Percentiles rank a stretch among this genome's conserved stretches.
Conservation (phyloP, 495 filamentous ascomycete species). For the Beverwykella pulmonaria region DNA sequence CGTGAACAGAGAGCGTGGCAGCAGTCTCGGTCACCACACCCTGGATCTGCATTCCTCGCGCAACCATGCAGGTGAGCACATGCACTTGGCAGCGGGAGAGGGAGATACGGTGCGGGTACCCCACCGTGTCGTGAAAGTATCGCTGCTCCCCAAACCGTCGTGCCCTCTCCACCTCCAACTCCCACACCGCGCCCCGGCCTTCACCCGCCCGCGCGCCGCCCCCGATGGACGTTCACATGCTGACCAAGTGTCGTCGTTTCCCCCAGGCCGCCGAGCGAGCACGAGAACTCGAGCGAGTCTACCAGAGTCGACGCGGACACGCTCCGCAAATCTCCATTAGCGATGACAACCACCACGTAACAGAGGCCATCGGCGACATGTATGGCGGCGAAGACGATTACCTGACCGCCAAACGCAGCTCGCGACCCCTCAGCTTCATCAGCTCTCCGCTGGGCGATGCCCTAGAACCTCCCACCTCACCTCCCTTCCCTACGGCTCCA, state of each 20-base stretch:
- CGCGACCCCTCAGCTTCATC: constrained; percentile 67
- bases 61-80: constrained; percentile 31
- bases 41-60: constrained; percentile 3
- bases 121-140: not conserved
- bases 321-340: constrained; percentile 70
- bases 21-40: constrained; percentile 10
- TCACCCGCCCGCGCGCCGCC: constrained; percentile 4
- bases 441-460: constrained; percentile 53
- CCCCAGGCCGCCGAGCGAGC: constrained; percentile 44
- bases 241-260: constrained; percentile 17
- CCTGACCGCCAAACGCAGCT: constrained; percentile 48
- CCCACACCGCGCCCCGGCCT: not conserved
- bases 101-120: not conserved
- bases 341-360: constrained; percentile 92
- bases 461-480: constrained; percentile 36
- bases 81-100: not conserved
- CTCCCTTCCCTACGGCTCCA: constrained; percentile 27
- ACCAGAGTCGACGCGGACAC: constrained; percentile 59
- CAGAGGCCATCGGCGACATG: constrained; percentile 94
- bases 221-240: constrained; percentile 5
- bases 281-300: constrained; percentile 46
- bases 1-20: constrained; percentile 9
- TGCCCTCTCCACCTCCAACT: not conserved
- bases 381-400: constrained; percentile 80
- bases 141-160: not conserved